Evolutionary conservation across 768 basidiomycete genomes (phyloP), one percentile per base, ranked within the genome.

Genomic region (Boletus fagicola): DNA sequence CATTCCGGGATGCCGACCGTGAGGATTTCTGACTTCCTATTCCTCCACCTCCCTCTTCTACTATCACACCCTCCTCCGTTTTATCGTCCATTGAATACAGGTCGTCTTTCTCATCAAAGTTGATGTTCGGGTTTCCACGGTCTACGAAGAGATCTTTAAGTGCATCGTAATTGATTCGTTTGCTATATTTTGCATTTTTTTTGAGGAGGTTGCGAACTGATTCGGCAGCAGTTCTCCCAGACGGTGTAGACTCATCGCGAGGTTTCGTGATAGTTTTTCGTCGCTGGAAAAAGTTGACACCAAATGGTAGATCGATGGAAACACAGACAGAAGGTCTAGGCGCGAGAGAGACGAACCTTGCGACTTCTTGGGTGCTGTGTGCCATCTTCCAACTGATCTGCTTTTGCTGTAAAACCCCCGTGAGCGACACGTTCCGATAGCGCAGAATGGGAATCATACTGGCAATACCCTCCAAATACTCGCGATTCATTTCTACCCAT

Each of bases 401-500:
- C 83, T 76, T 88, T 92, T 13, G 88, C 91, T 92, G 71, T 58
- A 66, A 66, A 49, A 73, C 73, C 65, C 73, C 74, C 62, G 73
- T 83, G 60, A 83, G 79, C 75, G 73, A 83, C 68, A 72, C 33
- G 51, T 55, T 55, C 9, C 16, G 9, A 38, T 26, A 47, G 20
- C 49, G 50, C 35, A 57, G n/a, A 39, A n/a, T 40, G 22, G 24
- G 22, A 42, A 63, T 57, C 61, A 39, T 57, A 64, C 92, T 90
- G 51, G 93, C 94, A 35, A 95, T 77, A 16, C 88, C 86, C 68
- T 94, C 89, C 36, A 98, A 75, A 70, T 96, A 98, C 33, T 97
- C 94, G 63, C 82, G 82, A 70, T 97, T 97, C 65, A 93, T 77
- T 74, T 95, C 93, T 48, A 95, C 92, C 94, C 94, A 98, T 1